phyloP scores from a whole-genome alignment of 352 stramenopile species.

The Thalassiosira sp. region DNA sequence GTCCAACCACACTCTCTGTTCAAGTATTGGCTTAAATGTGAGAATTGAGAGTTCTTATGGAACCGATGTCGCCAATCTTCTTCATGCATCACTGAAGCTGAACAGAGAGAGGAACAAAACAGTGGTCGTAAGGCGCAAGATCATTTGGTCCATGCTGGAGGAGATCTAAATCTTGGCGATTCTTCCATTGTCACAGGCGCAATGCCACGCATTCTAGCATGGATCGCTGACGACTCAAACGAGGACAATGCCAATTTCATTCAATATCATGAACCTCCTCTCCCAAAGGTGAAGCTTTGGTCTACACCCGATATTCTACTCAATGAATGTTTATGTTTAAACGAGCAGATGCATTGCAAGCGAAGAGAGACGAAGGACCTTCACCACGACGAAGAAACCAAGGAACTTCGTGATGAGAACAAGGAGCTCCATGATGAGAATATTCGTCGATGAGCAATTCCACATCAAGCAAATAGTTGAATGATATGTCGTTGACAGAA shows the following conservation, averaged over 20 bases:
- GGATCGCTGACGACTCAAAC: background rate
- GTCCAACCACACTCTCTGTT: conserved; percentile 13
- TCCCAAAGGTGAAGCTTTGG: background rate
- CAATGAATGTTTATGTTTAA: too few relatives aligned
- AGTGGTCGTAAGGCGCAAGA: conserved; percentile 4
- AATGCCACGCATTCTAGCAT: conserved; percentile 1
- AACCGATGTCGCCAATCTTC: conserved; percentile 12
- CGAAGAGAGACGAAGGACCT: too few relatives aligned
- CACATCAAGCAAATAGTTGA: too few relatives aligned
- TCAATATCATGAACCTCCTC: background rate
- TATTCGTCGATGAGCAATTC: too few relatives aligned
- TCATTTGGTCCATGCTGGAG: conserved; percentile 10
- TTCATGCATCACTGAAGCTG: conserved; percentile 9
- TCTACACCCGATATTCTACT: too few relatives aligned
- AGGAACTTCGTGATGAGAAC: too few relatives aligned
- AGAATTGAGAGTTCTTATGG: background rate
- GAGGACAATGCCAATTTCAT: background rate
- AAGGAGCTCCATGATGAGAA: too few relatives aligned
- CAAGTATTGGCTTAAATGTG: background rate
- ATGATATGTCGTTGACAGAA: too few relatives aligned
- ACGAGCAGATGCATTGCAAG: too few relatives aligned
- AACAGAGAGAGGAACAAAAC: background rate
- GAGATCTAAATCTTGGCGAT: conserved; percentile 9
- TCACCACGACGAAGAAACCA: too few relatives aligned
- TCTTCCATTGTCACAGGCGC: background rate